Evolutionary conservation across 768 basidiomycete genomes (phyloP).

Genomic region (Agaricus subrufescens): DNA sequence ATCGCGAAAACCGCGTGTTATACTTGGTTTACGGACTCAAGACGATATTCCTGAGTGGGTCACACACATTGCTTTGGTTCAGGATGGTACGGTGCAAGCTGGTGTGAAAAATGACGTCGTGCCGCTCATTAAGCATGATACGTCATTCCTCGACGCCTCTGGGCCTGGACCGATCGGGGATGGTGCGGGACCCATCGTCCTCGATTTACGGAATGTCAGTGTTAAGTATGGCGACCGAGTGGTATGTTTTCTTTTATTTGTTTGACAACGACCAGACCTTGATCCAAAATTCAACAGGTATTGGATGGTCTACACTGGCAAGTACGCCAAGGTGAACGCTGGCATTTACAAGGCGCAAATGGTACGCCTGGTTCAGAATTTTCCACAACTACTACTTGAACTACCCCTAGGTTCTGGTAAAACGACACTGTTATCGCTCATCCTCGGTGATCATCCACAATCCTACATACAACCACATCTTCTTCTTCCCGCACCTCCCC

Average conservation of each 20-base stretch:
- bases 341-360: conserved; percentile 89
- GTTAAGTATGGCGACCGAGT: conserved; percentile 67
- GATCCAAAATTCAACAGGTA: conserved; percentile 40
- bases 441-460: conserved; percentile 94
- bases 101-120: conserved; percentile 48
- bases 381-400: not conserved
- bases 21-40: conserved; percentile 47
- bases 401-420: conserved; percentile 76
- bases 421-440: conserved; percentile 83
- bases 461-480: conserved; percentile 70
- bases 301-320: conserved; percentile 79
- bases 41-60: conserved; percentile 73
- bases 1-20: conserved; percentile 15
- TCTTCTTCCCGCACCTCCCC: conserved; percentile 23
- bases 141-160: not conserved
- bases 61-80: conserved; percentile 58
- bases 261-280: not conserved
- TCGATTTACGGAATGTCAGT: conserved; percentile 60
- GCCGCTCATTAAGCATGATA: conserved; percentile 2
- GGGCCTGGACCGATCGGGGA: not conserved
- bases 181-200: conserved; percentile 29
- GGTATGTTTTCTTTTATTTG: conserved; percentile 27
- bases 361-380: conserved; percentile 37
- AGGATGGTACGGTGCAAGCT: conserved; percentile 41
- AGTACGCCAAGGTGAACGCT: conserved; percentile 75